Percentiles rank a stretch among this genome's conserved stretches.
Conservation (phyloP, 495 filamentous ascomycete genomes). For the Penicillium cataractarum region DNA sequence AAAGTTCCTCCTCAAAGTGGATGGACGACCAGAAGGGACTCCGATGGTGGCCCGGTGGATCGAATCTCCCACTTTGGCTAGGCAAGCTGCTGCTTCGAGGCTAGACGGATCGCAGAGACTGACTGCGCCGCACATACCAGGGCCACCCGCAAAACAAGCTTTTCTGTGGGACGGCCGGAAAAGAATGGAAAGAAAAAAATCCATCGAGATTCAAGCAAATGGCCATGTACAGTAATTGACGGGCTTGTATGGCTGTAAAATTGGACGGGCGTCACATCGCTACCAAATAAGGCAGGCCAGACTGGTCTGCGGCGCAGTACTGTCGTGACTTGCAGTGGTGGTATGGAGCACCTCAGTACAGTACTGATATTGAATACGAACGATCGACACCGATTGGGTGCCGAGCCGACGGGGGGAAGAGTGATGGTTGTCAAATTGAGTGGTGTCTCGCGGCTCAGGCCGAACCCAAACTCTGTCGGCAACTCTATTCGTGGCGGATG, state of each 20-base stretch:
- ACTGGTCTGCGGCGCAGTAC: neutral
- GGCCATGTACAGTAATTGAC: neutral
- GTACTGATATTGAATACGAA: constrained; percentile 23
- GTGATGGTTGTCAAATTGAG: neutral
- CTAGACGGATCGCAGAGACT: constrained; percentile 12
- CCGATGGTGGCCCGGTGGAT: neutral
- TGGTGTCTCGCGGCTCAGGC: constrained; percentile 26
- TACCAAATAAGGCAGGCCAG: constrained; percentile 13
- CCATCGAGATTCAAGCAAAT: neutral
- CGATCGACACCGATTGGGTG: constrained; percentile 28
- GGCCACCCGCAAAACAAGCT: constrained; percentile 28
- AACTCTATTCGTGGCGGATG: constrained; percentile 7
- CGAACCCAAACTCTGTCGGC: constrained; percentile 27
- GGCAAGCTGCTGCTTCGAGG: constrained; percentile 10
- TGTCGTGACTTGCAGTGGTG: neutral
- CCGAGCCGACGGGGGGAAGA: constrained; percentile 11
- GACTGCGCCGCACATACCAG: constrained; percentile 4
- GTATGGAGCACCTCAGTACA: neutral
- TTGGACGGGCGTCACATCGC: constrained; percentile 3
- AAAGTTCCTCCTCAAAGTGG: neutral
- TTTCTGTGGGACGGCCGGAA: constrained; percentile 21
- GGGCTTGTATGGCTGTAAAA: neutral
- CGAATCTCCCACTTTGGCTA: neutral
- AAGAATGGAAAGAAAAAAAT: neutral
- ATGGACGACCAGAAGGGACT: neutral